These are phyloP conservation scores for Polytrichum formosum DNA, from an alignment of 225 moss, liverwort and hornwort species.

Conservation along the genomic window DNA sequence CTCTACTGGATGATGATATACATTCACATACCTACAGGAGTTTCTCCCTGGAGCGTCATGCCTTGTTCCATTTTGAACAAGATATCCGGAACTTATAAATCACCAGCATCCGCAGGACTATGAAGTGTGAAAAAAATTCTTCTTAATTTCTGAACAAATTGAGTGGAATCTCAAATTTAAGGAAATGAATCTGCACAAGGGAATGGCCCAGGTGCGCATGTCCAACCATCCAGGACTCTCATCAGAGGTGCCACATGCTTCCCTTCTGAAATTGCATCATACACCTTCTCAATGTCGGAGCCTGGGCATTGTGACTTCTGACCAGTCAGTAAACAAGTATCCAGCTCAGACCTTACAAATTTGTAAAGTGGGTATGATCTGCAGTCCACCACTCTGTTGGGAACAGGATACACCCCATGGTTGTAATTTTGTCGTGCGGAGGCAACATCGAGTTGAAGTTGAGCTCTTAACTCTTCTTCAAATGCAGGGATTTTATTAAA, in stretches of 20 bases:
- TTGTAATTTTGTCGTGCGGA: conserved; percentile 17
- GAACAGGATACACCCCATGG: conserved; percentile 7
- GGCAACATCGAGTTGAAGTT: conserved; percentile 8
- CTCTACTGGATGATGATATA: too few relatives aligned
- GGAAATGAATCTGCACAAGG: not conserved
- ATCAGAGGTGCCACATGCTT: conserved; percentile 13
- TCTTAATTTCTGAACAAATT: too few relatives aligned
- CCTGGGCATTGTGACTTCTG: conserved; percentile 8
- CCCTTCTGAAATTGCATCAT: conserved; percentile 17
- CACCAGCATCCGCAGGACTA: too few relatives aligned
- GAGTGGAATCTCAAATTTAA: not conserved
- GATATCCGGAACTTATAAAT: not conserved
- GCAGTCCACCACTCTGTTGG: conserved; percentile 19
- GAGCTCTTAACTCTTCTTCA: conserved; percentile 18
- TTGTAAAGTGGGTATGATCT: conserved; percentile 25
- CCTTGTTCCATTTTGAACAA: not conserved
- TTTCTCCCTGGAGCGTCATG: not conserved
- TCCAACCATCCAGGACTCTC: conserved; percentile 18
- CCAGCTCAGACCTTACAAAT: conserved; percentile 18
- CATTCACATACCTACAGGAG: too few relatives aligned
- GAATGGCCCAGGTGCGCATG: conserved; percentile 11
- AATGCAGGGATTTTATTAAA: conserved; percentile 15
- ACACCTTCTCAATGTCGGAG: conserved; percentile 27
- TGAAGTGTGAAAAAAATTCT: too few relatives aligned
- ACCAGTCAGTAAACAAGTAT: conserved; percentile 13